These are phyloP conservation scores for Cucumis sativus DNA, from an alignment of 306 rosid species.

Conservation along the genomic window DNA sequence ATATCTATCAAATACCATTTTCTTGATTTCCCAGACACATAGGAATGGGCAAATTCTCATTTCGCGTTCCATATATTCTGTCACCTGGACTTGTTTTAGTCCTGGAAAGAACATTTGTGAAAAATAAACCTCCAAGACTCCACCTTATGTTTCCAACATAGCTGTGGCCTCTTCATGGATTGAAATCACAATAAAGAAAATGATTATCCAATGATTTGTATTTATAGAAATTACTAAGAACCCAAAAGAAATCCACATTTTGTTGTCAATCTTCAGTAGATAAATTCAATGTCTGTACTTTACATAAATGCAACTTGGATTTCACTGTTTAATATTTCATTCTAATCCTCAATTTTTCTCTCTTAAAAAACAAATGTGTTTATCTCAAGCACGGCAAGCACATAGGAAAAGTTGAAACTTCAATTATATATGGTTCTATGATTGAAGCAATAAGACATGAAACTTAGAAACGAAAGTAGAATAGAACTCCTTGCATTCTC, in stretches of 20 bases:
- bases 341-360: not conserved
- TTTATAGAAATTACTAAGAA: not conserved
- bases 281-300: not conserved
- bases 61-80: not conserved
- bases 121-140: not conserved
- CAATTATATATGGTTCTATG: not conserved
- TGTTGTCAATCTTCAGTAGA: not conserved
- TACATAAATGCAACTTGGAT: not conserved
- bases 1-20: no score
- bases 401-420: not conserved
- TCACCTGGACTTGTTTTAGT: not conserved
- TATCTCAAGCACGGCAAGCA: not conserved
- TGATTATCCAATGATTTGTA: no score
- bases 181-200: not conserved
- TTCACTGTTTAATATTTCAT: not conserved
- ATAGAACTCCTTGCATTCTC: not conserved
- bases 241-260: not conserved
- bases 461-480: not conserved
- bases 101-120: not conserved
- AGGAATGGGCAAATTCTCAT: not conserved
- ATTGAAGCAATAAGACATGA: not conserved
- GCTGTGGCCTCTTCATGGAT: not conserved
- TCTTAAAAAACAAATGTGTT: not conserved
- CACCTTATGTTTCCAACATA: not conserved
- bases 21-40: no score